These are phyloP conservation scores for Daldinia eschscholtzii DNA, from an alignment of 2,329 filamentous ascomycete genomes.

Conservation along the genomic window DNA sequence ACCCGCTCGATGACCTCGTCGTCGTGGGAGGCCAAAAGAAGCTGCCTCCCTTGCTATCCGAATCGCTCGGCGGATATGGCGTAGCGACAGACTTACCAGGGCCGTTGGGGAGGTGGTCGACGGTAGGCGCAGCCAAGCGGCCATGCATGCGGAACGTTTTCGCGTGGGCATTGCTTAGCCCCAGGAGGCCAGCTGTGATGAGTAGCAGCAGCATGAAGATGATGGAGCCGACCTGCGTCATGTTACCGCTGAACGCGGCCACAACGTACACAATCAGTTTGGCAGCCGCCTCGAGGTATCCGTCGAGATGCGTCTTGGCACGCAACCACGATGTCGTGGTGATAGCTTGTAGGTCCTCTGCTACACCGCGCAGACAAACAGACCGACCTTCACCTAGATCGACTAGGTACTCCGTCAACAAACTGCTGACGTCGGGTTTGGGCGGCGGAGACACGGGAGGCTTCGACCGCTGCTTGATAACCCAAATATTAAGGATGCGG, in stretches of 20 bases:
- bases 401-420: conserved; percentile 62
- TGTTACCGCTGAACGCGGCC: conserved; percentile 67
- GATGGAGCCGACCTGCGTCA: conserved; percentile 65
- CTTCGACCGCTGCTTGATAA: conserved; percentile 65
- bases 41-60: conserved; percentile 39
- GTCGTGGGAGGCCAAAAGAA: conserved; percentile 43
- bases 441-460: conserved; percentile 32
- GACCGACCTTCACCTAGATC: conserved; percentile 65
- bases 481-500: conserved; percentile 67
- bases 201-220: conserved; percentile 65
- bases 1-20: conserved; percentile 43
- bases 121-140: conserved; percentile 57
- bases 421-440: conserved; percentile 41
- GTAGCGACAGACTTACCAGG: conserved; percentile 14
- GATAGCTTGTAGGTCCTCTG: conserved; percentile 70
- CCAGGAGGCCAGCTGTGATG: conserved; percentile 65
- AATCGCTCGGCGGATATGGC: conserved; percentile 45
- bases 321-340: conserved; percentile 69
- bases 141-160: conserved; percentile 65
- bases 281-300: conserved; percentile 64
- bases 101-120: conserved; percentile 43
- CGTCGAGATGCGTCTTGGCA: conserved; percentile 63
- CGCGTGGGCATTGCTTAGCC: conserved; percentile 65
- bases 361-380: conserved; percentile 65
- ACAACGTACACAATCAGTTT: conserved; percentile 71